A percentile compares a stretch with the other conserved stretches of the same genome.
phyloP scores from a whole-genome alignment of 1,284 basidiomycete genomes.

The Ustilago bromivora region DNA sequence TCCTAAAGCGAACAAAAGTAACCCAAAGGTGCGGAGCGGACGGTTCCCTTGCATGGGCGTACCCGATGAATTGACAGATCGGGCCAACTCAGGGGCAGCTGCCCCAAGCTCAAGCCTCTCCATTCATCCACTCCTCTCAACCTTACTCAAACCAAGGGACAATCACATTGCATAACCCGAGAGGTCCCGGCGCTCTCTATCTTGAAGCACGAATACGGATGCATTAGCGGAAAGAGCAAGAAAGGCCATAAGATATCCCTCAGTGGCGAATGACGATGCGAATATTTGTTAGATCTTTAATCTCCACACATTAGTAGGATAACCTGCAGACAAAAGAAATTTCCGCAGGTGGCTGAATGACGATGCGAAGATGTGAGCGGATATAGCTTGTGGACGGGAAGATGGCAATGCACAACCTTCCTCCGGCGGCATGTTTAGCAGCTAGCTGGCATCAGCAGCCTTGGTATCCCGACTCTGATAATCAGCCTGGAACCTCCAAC shows the following conservation, averaged over 20 bases:
- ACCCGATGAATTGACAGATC: background rate
- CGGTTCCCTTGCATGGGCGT: background rate
- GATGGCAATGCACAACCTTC: too few relatives aligned
- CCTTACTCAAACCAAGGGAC: background rate
- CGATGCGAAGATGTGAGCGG: too few relatives aligned
- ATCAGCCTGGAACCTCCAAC: constrained; percentile 44
- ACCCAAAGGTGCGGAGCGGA: too few relatives aligned
- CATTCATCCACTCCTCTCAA: background rate
- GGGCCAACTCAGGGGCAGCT: background rate
- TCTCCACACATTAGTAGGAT: too few relatives aligned
- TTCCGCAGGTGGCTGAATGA: too few relatives aligned
- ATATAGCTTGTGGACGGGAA: too few relatives aligned
- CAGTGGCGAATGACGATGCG: too few relatives aligned
- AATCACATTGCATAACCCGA: too few relatives aligned
- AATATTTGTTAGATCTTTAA: too few relatives aligned
- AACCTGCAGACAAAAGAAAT: background rate
- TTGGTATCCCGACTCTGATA: constrained; percentile 39
- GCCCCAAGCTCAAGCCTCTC: background rate
- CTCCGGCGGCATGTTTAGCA: background rate
- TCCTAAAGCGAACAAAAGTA: too few relatives aligned
- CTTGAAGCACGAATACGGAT: background rate
- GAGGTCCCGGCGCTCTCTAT: too few relatives aligned
- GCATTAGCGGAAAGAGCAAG: background rate
- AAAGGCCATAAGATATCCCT: background rate
- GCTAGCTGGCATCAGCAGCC: constrained; percentile 23